A percentile compares a stretch with the other conserved stretches of the same genome.
These are phyloP conservation scores for Malus hybrid DNA, from an alignment of 331 rosid genomes.

Conservation along the genomic window DNA sequence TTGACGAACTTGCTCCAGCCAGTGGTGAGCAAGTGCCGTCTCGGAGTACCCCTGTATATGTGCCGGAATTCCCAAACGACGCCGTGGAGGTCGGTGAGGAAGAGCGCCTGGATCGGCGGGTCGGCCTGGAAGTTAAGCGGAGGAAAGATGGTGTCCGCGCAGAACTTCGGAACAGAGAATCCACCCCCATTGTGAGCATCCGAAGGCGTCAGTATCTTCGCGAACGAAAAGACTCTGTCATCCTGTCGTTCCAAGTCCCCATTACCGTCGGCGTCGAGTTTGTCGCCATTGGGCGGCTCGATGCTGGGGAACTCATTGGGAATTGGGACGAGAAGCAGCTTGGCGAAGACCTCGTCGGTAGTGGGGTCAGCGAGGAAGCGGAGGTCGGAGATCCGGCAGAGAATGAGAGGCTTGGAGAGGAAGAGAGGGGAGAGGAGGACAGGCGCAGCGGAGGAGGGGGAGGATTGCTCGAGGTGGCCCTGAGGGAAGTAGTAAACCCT, in stretches of 20 bases:
- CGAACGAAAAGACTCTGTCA: constrained; percentile 31
- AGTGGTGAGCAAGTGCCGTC: constrained; percentile 76
- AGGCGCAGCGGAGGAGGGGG: constrained; percentile 18
- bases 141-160: constrained; percentile 69
- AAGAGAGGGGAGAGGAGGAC: constrained; percentile 20
- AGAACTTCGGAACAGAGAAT: constrained; percentile 67
- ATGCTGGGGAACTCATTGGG: not conserved
- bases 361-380: constrained; percentile 40
- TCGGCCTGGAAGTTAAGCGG: constrained; percentile 41
- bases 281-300: not conserved
- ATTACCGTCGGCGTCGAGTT: not conserved
- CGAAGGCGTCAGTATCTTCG: constrained; percentile 64
- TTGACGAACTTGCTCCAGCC: constrained; percentile 89
- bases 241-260: not conserved
- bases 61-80: constrained; percentile 59
- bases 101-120: constrained; percentile 58
- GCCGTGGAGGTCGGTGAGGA: constrained; percentile 57
- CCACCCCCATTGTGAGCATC: constrained; percentile 92
- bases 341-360: constrained; percentile 65
- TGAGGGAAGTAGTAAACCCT: constrained; percentile 81
- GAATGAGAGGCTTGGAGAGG: constrained; percentile 27
- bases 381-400: constrained; percentile 27
- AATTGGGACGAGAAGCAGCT: constrained; percentile 46
- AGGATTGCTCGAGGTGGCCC: constrained; percentile 56
- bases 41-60: constrained; percentile 71